phyloP scores from a whole-genome alignment of 305 asterid genomes.

The Striga hermonthica region DNA sequence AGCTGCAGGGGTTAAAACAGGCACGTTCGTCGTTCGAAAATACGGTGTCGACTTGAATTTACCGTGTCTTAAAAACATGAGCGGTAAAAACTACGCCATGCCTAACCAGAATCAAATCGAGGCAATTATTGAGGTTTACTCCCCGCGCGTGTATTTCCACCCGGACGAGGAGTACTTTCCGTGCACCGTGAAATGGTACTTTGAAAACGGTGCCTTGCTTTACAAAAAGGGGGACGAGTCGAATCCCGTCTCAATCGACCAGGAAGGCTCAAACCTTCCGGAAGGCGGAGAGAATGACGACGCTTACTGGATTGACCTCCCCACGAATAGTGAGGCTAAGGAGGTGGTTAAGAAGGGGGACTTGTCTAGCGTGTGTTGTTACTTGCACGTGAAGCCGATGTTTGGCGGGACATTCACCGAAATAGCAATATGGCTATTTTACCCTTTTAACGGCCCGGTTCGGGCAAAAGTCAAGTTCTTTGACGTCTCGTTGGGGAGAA shows the following conservation, averaged over 20 bases:
- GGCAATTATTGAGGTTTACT: constrained; percentile 46
- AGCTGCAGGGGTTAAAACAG: constrained; percentile 48
- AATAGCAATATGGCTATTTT: constrained; percentile 62
- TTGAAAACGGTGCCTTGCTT: constrained; percentile 66
- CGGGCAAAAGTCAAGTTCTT: constrained; percentile 59
- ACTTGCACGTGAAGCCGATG: constrained; percentile 67
- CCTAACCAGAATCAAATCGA: constrained; percentile 58
- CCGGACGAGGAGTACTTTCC: constrained; percentile 69
- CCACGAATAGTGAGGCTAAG: constrained; percentile 40
- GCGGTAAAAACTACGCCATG: constrained; percentile 40
- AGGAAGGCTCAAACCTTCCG: constrained; percentile 69
- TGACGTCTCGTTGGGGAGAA: constrained; percentile 48
- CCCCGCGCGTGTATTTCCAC: constrained; percentile 64
- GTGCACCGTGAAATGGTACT: constrained; percentile 69
- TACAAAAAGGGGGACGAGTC: constrained; percentile 62
- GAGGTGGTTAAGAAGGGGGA: constrained; percentile 60
- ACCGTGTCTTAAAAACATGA: constrained; percentile 51
- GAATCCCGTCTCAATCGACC: constrained; percentile 38
- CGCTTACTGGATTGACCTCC: constrained; percentile 71
- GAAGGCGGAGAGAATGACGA: constrained; percentile 69
- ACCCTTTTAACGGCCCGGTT: constrained; percentile 85
- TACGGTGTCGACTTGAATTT: constrained; percentile 37
- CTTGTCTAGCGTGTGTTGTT: constrained; percentile 39
- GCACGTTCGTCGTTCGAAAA: constrained; percentile 49
- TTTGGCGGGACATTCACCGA: constrained; percentile 69